Evolutionary conservation across 139 green algal genomes (phyloP), one percentile per base, ranked within the genome.

Genomic region (Ostreobium quekettii): DNA sequence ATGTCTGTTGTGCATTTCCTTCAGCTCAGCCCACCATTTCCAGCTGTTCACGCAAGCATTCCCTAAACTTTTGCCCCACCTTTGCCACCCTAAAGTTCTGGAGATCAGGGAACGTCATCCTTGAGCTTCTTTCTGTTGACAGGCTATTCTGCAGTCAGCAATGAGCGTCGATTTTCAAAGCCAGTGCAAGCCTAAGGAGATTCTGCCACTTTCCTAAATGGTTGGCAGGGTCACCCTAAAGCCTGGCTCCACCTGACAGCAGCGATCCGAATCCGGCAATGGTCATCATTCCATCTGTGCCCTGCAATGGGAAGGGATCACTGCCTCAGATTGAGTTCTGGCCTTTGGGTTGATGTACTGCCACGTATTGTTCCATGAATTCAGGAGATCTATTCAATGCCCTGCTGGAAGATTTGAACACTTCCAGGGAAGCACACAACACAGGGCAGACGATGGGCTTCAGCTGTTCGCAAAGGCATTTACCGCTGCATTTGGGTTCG

Each of bases 51-150:
- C n/a, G n/a, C n/a, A n/a, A n/a, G n/a, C n/a, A n/a, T n/a, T n/a
- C n/a, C n/a, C n/a, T n/a, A n/a, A n/a, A n/a, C n/a, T 3, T 36
- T 69, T 3, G 19, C 5, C 72, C 29, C 37, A 85, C 79, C 74
- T 72, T 68, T 0, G 73, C 90, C 28, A 71, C 36, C 30, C 83
- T 47, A 49, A 97, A 97, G 64, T 89, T 85, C 1, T 64, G 38
- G 1, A 81, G 72, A 7, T 91, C 71, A 24, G 90, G 88, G 47
- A 96, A 97, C 0, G 91, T 97, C 28, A 60, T 85, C 8, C 78
- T 58, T 11, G 91, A 71, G 53, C 74, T 82, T 1, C 73, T 63
- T 49, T 82, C 82, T 79, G 77, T 74, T 32, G 7, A 70, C n/a
- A n/a, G n/a, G n/a, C n/a, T n/a, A n/a, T n/a, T n/a, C n/a, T n/a